Evolutionary conservation across 73 alveolate genomes (phyloP).

Genomic region (Tetrahymena borealis): DNA sequence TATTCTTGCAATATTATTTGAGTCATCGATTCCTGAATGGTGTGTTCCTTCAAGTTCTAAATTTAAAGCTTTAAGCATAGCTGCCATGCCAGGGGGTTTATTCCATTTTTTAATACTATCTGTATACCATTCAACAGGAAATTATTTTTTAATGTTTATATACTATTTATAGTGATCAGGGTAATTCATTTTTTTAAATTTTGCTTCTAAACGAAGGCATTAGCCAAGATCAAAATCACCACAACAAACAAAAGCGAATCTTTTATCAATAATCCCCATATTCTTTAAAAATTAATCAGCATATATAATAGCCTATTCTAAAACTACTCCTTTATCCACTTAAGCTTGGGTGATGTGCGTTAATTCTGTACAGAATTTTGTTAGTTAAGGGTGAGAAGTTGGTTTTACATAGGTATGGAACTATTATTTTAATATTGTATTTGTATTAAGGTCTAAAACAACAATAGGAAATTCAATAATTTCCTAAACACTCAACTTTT

Average conservation of each 20-base stretch:
- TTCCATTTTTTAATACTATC: background rate
- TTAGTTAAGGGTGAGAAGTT: slow-evolving; percentile 38
- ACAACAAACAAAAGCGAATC: slow-evolving; percentile 49
- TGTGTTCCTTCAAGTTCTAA: slow-evolving; percentile 53
- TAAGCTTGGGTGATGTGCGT: slow-evolving; percentile 50
- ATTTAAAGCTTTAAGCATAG: slow-evolving; percentile 42
- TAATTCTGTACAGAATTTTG: slow-evolving; percentile 59
- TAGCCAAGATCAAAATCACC: slow-evolving; percentile 59
- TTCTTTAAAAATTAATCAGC: slow-evolving; percentile 33
- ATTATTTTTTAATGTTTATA: slow-evolving; percentile 57
- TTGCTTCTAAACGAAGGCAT: slow-evolving; percentile 46
- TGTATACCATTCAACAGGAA: slow-evolving; percentile 32
- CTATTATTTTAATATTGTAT: slow-evolving; percentile 3
- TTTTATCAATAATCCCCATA: slow-evolving; percentile 20
- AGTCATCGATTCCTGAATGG: slow-evolving; percentile 67
- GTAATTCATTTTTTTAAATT: slow-evolving; percentile 25
- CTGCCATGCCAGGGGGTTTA: slow-evolving; percentile 50
- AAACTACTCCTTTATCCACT: slow-evolving; percentile 44
- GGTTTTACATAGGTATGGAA: slow-evolving; percentile 60
- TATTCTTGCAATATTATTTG: slow-evolving; percentile 48
- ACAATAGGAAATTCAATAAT: slow-evolving; percentile 64
- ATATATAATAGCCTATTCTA: slow-evolving; percentile 40
- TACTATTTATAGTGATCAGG: slow-evolving; percentile 48
- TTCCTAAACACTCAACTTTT: slow-evolving; percentile 39
- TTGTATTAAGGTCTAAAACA: slow-evolving; percentile 35